Evolutionary conservation across 2,329 filamentous ascomycete genomes (phyloP).

Genomic region (Zarea fungicola): DNA sequence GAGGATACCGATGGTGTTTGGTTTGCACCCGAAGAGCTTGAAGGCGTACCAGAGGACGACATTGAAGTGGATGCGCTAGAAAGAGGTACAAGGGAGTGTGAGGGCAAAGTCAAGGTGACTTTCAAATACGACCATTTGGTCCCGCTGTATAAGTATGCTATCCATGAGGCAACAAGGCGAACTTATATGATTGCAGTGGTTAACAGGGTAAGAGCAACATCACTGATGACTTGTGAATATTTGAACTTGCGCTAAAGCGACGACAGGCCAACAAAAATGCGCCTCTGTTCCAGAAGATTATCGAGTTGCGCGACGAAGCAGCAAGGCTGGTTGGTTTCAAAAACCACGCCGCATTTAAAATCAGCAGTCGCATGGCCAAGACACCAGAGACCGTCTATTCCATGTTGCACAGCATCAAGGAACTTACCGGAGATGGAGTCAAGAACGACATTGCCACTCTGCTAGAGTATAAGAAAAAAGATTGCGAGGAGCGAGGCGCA

Average conservation of each 20-base stretch:
- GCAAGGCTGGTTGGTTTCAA: constrained; percentile 71
- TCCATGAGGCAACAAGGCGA: constrained; percentile 63
- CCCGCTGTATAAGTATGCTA: constrained; percentile 71
- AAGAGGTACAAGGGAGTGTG: constrained; percentile 66
- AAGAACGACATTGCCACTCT: constrained; percentile 64
- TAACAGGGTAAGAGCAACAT: constrained; percentile 56
- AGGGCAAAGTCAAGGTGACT: constrained; percentile 67
- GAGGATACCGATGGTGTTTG: constrained; percentile 75
- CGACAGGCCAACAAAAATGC: constrained; percentile 61
- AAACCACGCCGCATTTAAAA: constrained; percentile 70
- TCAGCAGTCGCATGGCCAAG: constrained; percentile 86
- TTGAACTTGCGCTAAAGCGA: background rate
- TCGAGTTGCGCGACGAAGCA: constrained; percentile 71
- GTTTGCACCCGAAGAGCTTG: constrained; percentile 68
- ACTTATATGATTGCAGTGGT: constrained; percentile 69
- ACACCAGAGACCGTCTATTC: constrained; percentile 64
- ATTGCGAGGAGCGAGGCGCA: constrained; percentile 54
- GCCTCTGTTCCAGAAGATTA: constrained; percentile 67
- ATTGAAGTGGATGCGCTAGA: constrained; percentile 57
- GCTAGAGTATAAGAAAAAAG: constrained; percentile 67
- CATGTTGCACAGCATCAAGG: constrained; percentile 66
- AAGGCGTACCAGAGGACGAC: constrained; percentile 71
- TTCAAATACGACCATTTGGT: constrained; percentile 85
- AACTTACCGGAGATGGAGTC: constrained; percentile 62
- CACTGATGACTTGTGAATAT: no score